phyloP scores from a whole-genome alignment of 805 yeast genomes.

The Ogataea paraovalis region DNA sequence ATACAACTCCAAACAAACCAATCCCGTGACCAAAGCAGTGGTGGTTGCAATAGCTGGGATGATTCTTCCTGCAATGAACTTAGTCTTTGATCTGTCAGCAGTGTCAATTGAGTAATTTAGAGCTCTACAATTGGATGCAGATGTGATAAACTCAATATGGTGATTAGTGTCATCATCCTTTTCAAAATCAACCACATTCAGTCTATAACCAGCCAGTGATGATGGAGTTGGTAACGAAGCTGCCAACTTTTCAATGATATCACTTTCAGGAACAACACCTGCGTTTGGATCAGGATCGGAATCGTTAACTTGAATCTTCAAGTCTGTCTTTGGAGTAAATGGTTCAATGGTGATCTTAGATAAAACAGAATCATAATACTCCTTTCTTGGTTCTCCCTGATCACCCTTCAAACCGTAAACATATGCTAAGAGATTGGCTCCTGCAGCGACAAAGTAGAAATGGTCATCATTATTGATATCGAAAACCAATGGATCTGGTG shows the following conservation, averaged over 20 bases:
- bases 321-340: conserved; percentile 70
- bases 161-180: conserved; percentile 97
- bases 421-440: conserved; percentile 86
- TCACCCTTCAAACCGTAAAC: conserved; percentile 87
- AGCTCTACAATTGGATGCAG: conserved; percentile 96
- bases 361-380: conserved; percentile 51
- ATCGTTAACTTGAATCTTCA: conserved; percentile 80
- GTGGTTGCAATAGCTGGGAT: conserved; percentile 99
- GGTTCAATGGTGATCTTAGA: conserved; percentile 48
- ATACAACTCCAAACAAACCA: conserved; percentile 86
- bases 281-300: conserved; percentile 87
- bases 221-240: conserved; percentile 85
- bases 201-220: conserved; percentile 80
- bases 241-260: conserved; percentile 64
- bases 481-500: conserved; percentile 81
- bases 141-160: conserved; percentile 92
- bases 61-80: conserved; percentile 96
- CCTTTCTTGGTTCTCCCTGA: conserved; percentile 44
- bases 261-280: conserved; percentile 46
- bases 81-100: conserved; percentile 86
- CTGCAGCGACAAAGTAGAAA: conserved; percentile 78
- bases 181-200: conserved; percentile 90
- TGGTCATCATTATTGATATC: conserved; percentile 76
- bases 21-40: conserved; percentile 95
- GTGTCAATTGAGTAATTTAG: conserved; percentile 82